Base-by-base conservation (phyloP, 306 rosid species). In the Mucuna pruriens region DNA sequence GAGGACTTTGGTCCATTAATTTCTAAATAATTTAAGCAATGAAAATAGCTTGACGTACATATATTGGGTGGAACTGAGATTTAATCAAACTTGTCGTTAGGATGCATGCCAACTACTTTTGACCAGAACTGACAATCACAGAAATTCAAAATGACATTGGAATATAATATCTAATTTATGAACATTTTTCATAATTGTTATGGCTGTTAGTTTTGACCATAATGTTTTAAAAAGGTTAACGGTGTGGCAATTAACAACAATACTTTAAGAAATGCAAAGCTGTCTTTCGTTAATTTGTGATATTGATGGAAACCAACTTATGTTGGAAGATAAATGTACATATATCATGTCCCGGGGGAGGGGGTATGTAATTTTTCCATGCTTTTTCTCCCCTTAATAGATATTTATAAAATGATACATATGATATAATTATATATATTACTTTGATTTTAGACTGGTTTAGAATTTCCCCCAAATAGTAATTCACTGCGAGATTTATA, bases 231-330 rank as follows among this genome's bases (percentile, higher is more conserved):
- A 65, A 72, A 51, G 76, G 86, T 84, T 72, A 80, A 78, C 75
- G 57, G n/a, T 51, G 31, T 25, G 39, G 65, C 39, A 64, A 67
- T 74, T 66, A 68, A 82, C 65, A 67, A 66, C 49, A 74, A 55
- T 73, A 74, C 49, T 67, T 78, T 48, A 55, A 49, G 61, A 1
- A 42, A 55, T 71, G 70, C 78, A 74, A 72, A 60, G 44, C 69
- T 81, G 29, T 54, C 66, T 54, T 75, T 38, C 20, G 39, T 69
- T 74, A 20, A 67, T 40, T 55, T 10, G 52, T 87, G 88, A 85
- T 80, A 69, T 79, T 85, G 88, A 85, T 76, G 75, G 85, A 82
- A 82, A 84, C 86, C 83, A 84, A 79, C 72, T n/a, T n/a, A n/a
- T 54, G 73, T 84, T 65, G 78, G 40, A 60, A 78, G 71, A 67